Evolutionary conservation across 768 basidiomycete genomes (phyloP), one percentile per base, ranked within the genome.

Genomic region (Boletus vinaceobasis): DNA sequence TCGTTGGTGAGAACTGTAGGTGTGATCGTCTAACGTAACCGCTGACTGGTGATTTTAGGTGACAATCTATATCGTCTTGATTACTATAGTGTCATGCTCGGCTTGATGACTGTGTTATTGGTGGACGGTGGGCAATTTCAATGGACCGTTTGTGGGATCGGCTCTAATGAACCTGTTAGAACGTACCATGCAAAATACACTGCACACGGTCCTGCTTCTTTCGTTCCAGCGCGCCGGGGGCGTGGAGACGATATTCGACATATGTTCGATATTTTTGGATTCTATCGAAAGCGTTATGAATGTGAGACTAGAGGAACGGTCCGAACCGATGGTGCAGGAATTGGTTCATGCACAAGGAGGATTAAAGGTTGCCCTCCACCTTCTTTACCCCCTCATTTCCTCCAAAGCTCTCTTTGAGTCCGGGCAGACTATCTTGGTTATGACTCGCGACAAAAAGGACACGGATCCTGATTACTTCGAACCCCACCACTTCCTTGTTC

Each of bases 351-450:
- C 90, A 2, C 90, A 87, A 50, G 83, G 86, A 42, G 91, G 87
- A 7, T 70, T 95, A 48, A 93, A 93, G 70, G 84, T 93, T 40
- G 85, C 86, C 0, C 75, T 96, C 36, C 84, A 88, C 59, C 76
- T 96, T 40, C 73, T 98, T 39, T 78, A 83, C 54, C 82, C 88
- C 11, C 75, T 98, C 42, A 78, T 93, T 26, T 86, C 88, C 2
- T 81, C 90, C 27, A 90, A 90, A 61, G 80, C 89, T 13, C 75
- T 96, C 26, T 79, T 93, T 51, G 94, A 98, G 54, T 90, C 92
- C 7, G 80, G 84, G 3, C 95, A 98, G 71, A 95, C 93, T 0
- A 67, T 78, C 4, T 71, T 89, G 32, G 77, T 88, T 15, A 73
- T 83, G 38, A 86, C 86, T 17, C 83, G 85, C 15, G 93, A 93